These are phyloP conservation scores for Trametes cingulata DNA, from an alignment of 768 basidiomycete genomes.

Conservation along the genomic window DNA sequence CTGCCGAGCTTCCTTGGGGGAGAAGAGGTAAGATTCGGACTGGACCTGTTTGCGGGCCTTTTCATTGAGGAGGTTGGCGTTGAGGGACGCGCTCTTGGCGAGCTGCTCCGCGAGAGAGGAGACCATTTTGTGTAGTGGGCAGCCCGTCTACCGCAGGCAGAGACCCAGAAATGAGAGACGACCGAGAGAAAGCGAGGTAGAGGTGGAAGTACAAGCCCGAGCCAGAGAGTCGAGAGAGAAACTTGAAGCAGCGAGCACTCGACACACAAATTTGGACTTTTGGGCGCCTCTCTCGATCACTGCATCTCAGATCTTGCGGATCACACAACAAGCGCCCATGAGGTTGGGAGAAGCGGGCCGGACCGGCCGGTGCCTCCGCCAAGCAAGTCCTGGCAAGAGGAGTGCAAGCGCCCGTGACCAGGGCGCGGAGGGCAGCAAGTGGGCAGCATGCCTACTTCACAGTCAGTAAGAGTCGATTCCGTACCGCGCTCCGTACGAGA, in stretches of 20 bases:
- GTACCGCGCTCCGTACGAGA: not conserved
- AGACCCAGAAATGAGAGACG: not conserved
- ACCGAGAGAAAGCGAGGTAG: not conserved
- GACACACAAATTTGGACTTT: slow-evolving; percentile 1
- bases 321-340: not conserved
- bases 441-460: not conserved
- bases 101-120: slow-evolving; percentile 84
- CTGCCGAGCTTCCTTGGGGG: slow-evolving; percentile 74
- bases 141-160: not conserved
- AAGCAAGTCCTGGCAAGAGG: too few species aligned
- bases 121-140: slow-evolving; percentile 38
- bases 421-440: too few species aligned
- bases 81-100: slow-evolving; percentile 75
- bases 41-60: slow-evolving; percentile 56
- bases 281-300: not conserved
- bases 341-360: not conserved
- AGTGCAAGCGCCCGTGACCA: too few species aligned
- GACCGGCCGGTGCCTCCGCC: too few species aligned
- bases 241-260: not conserved
- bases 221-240: not conserved
- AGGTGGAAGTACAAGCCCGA: not conserved
- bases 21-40: slow-evolving; percentile 85
- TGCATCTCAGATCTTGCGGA: slow-evolving; percentile 1
- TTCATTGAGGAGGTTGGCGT: slow-evolving; percentile 69
- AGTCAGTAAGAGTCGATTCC: not conserved